Evolutionary conservation across 2,329 filamentous ascomycete genomes (phyloP).

Genomic region (Talaromyces sp.): DNA sequence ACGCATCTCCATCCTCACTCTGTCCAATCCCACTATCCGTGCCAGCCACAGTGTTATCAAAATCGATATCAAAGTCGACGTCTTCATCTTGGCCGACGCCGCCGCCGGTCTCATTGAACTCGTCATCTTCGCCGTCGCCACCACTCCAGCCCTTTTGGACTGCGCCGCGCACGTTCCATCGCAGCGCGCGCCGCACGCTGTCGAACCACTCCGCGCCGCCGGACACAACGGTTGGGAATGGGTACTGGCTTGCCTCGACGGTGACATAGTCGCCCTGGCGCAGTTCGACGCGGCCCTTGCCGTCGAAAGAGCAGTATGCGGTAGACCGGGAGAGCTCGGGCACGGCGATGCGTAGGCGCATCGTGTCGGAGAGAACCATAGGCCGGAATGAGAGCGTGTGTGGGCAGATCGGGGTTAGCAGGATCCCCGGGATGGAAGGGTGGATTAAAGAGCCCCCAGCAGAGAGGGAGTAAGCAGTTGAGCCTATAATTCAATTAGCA

Average conservation of each 20-base stretch:
- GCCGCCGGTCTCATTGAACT: slow-evolving; percentile 41
- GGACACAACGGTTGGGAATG: slow-evolving; percentile 91
- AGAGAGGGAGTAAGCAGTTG: slow-evolving; percentile 92
- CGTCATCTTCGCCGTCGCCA: slow-evolving; percentile 18
- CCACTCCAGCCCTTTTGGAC: slow-evolving; percentile 79
- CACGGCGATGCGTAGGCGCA: slow-evolving; percentile 83
- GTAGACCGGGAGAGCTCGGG: slow-evolving; percentile 81
- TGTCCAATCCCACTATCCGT: slow-evolving; percentile 45
- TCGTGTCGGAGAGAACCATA: slow-evolving; percentile 94
- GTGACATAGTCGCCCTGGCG: slow-evolving; percentile 92
- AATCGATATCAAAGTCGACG: slow-evolving; percentile 88
- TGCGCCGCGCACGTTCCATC: slow-evolving; percentile 92
- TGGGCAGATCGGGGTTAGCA: slow-evolving; percentile 94
- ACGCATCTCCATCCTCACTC: slow-evolving; percentile 60
- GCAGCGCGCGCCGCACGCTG: slow-evolving; percentile 81
- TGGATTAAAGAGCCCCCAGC: slow-evolving; percentile 94
- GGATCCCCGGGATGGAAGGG: slow-evolving; percentile 92
- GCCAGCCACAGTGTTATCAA: slow-evolving; percentile 51
- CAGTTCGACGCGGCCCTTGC: slow-evolving; percentile 90
- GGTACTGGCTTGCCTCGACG: slow-evolving; percentile 91
- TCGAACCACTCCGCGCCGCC: slow-evolving; percentile 94
- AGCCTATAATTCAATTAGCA: slow-evolving; percentile 43
- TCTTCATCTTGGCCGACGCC: slow-evolving; percentile 44
- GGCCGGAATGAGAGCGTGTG: slow-evolving; percentile 95
- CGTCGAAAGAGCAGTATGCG: slow-evolving; percentile 95